phyloP scores from a whole-genome alignment of 2,329 filamentous ascomycete genomes.

The Neurospora sp. region DNA sequence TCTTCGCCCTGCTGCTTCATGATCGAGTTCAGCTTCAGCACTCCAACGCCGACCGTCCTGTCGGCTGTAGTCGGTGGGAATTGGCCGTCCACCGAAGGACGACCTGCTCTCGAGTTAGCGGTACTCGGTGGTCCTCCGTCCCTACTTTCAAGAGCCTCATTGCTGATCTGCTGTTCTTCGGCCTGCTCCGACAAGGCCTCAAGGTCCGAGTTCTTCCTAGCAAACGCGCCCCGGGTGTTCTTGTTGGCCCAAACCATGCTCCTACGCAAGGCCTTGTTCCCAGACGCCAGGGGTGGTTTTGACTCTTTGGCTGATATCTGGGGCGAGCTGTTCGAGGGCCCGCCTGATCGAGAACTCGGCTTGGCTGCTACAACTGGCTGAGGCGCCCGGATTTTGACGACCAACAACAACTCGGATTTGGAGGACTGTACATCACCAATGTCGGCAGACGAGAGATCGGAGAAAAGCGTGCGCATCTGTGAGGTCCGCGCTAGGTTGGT shows the following conservation, averaged over 20 bases:
- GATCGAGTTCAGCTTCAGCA: slow-evolving; percentile 64
- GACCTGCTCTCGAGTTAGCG: slow-evolving; percentile 38
- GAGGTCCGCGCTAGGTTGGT: slow-evolving; percentile 52
- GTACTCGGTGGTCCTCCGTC: slow-evolving; percentile 45
- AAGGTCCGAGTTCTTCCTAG: slow-evolving; percentile 41
- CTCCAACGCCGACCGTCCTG: slow-evolving; percentile 65
- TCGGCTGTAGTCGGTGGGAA: slow-evolving; percentile 41
- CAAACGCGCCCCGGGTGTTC: slow-evolving; percentile 42
- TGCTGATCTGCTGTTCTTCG: slow-evolving; percentile 28
- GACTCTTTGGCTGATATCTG: slow-evolving; percentile 32
- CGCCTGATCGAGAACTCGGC: slow-evolving; percentile 42
- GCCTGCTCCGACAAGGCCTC: slow-evolving; percentile 46
- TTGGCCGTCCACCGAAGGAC: slow-evolving; percentile 25
- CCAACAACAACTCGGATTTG: slow-evolving; percentile 68
- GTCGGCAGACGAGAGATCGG: slow-evolving; percentile 72
- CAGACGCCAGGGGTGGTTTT: slow-evolving; percentile 38
- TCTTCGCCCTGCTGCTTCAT: slow-evolving; percentile 64
- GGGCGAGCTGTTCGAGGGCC: slow-evolving; percentile 27
- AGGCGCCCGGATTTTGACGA: slow-evolving; percentile 64
- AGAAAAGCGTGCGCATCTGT: slow-evolving; percentile 76
- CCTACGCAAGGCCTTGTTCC: slow-evolving; percentile 46
- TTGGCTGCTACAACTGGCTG: slow-evolving; percentile 39
- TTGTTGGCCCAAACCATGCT: slow-evolving; percentile 63
- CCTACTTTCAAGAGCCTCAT: slow-evolving; percentile 25
- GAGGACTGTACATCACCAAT: slow-evolving; percentile 50